Conservation (phyloP, 805 yeast genomes). For the Lipomyces orientalis region DNA sequence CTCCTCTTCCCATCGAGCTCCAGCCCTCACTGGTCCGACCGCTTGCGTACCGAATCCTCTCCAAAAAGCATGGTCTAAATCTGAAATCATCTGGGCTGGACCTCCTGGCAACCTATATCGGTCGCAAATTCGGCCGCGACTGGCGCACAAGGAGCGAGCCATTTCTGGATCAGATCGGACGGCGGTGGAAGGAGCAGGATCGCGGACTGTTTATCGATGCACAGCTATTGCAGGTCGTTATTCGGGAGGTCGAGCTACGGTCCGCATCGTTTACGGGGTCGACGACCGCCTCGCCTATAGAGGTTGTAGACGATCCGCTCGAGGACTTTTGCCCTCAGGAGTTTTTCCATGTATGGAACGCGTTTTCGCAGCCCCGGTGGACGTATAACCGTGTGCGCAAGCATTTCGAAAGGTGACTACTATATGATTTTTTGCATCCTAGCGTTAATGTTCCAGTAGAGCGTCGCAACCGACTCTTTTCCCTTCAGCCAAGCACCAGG, state of each 20-base stretch:
- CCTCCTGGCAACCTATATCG: conserved; percentile 74
- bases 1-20: conserved; percentile 68
- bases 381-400: conserved; percentile 63
- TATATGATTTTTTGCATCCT: not conserved
- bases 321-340: conserved; percentile 47
- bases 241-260: conserved; percentile 59
- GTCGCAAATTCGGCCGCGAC: conserved; percentile 77
- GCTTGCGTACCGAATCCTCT: conserved; percentile 83
- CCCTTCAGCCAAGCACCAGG: conserved; percentile 56
- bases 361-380: conserved; percentile 67
- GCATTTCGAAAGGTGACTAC: conserved; percentile 33
- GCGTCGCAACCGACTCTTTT: conserved; percentile 26
- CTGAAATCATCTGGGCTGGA: conserved; percentile 83
- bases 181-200: conserved; percentile 86
- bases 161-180: conserved; percentile 77
- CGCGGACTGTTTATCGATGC: conserved; percentile 86
- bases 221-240: conserved; percentile 64
- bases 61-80: conserved; percentile 91
- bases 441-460: conserved; percentile 6
- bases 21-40: conserved; percentile 88
- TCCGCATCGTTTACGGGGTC: conserved; percentile 37
- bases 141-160: conserved; percentile 77
- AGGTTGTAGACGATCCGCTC: conserved; percentile 33
- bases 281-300: not conserved
- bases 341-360: conserved; percentile 68